phyloP scores from a whole-genome alignment of 2,329 filamentous ascomycete genomes.

The Coleophoma cylindrospora region DNA sequence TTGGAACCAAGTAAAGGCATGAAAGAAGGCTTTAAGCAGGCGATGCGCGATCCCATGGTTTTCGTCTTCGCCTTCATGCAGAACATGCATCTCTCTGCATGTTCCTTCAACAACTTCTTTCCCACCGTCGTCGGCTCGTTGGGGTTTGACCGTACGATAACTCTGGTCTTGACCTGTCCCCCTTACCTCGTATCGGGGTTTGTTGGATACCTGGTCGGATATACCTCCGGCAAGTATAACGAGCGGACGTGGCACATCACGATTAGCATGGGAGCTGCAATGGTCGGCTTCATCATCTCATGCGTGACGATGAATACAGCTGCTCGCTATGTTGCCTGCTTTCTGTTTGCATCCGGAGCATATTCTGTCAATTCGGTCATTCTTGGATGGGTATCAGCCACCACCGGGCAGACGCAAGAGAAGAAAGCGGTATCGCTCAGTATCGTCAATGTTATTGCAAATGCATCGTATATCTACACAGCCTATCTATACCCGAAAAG shows the following conservation, averaged over 20 bases:
- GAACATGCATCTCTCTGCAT: constrained; percentile 38
- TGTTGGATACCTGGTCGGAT: constrained; percentile 13
- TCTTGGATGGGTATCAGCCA: constrained; percentile 16
- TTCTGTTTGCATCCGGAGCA: constrained; percentile 25
- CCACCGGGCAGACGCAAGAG: constrained; percentile 13
- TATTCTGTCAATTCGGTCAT: constrained; percentile 27
- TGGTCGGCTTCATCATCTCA: constrained; percentile 25
- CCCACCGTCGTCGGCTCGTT: constrained; percentile 39
- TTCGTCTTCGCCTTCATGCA: constrained; percentile 39
- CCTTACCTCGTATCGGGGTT: constrained; percentile 18
- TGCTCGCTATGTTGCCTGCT: constrained; percentile 26
- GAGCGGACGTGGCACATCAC: constrained; percentile 28
- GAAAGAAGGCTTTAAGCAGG: constrained; percentile 33
- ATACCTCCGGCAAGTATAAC: constrained; percentile 20
- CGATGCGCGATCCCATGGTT: constrained; percentile 25
- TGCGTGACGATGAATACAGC: constrained; percentile 21
- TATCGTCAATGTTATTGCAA: constrained; percentile 12
- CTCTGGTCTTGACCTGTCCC: constrained; percentile 36
- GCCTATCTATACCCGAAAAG: constrained; percentile 18
- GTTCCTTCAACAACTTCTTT: constrained; percentile 38
- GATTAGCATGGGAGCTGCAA: constrained; percentile 20
- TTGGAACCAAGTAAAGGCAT: constrained; percentile 34
- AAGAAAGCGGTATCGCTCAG: constrained; percentile 15
- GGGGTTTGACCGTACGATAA: constrained; percentile 37
- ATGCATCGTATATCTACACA: constrained; percentile 15